Percentiles rank a stretch among this genome's conserved stretches.
Conservation (phyloP, 2,329 filamentous ascomycete species). For the Mycosphaerelloides madeirae region DNA sequence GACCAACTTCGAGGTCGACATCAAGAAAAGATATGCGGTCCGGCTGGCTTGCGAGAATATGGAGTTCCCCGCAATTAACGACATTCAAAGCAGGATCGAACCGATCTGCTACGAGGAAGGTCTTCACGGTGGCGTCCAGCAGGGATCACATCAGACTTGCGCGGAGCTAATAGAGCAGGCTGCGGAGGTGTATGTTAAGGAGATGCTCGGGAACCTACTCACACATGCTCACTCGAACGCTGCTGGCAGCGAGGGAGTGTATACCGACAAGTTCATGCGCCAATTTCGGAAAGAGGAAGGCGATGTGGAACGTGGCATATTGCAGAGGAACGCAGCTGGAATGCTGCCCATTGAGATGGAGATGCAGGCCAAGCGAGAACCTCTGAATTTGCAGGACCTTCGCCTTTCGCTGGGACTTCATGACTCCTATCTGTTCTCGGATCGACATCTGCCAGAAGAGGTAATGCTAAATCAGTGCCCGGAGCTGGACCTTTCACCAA, state of each 20-base stretch:
- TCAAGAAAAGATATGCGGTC: conserved; percentile 60
- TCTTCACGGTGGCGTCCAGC: conserved; percentile 41
- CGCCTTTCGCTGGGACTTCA: conserved; percentile 70
- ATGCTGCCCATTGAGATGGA: conserved; percentile 77
- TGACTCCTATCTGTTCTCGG: conserved; percentile 69
- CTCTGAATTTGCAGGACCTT: conserved; percentile 73
- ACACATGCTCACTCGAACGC: conserved; percentile 53
- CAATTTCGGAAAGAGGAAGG: conserved; percentile 74
- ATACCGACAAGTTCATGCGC: conserved; percentile 71
- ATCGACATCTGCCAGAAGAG: conserved; percentile 67
- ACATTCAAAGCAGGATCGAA: conserved; percentile 56
- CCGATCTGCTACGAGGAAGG: conserved; percentile 64
- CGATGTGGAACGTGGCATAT: conserved; percentile 65
- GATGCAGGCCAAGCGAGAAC: conserved; percentile 64
- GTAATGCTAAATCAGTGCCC: conserved; percentile 47
- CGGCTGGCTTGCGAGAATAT: conserved; percentile 57
- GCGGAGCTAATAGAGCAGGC: conserved; percentile 58
- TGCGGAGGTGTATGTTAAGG: conserved; percentile 60
- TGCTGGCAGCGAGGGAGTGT: conserved; percentile 49
- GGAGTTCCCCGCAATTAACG: conserved; percentile 57
- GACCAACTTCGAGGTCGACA: conserved; percentile 60
- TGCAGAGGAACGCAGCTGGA: conserved; percentile 69
- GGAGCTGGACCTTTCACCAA: conserved; percentile 8
- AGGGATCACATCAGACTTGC: conserved; percentile 40
- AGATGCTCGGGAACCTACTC: conserved; percentile 53